Conservation (phyloP, 2,329 filamentous ascomycete species). For the Penicillium vulpinum region DNA sequence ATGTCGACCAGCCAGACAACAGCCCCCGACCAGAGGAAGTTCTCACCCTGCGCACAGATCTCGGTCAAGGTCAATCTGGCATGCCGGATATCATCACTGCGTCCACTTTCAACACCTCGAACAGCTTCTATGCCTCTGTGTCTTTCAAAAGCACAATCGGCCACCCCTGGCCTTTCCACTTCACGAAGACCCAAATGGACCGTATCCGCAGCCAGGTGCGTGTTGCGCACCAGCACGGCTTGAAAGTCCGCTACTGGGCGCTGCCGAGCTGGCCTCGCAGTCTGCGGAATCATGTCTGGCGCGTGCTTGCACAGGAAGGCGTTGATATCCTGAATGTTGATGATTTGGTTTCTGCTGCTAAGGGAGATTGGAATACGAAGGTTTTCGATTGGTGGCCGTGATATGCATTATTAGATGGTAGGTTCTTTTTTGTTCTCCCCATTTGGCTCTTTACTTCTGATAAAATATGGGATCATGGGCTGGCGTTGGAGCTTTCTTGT, state of each 20-base stretch:
- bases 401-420: conserved; percentile 1
- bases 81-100: conserved; percentile 38
- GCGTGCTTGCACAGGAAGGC: conserved; percentile 53
- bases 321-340: conserved; percentile 61
- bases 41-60: conserved; percentile 4
- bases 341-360: conserved; percentile 53
- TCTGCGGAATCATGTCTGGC: conserved; percentile 57
- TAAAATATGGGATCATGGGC: neutral
- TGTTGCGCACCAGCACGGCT: conserved; percentile 52
- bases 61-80: conserved; percentile 50
- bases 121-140: conserved; percentile 60
- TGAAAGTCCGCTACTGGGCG: conserved; percentile 60
- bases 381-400: conserved; percentile 38
- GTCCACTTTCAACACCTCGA: conserved; percentile 49
- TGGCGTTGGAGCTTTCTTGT: conserved; percentile 1
- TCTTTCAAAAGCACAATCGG: conserved; percentile 54
- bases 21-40: neutral
- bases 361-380: conserved; percentile 48
- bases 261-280: conserved; percentile 57
- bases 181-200: conserved; percentile 48
- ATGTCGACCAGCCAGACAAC: conserved; percentile 2
- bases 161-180: conserved; percentile 50
- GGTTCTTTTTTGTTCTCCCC: neutral
- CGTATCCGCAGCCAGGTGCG: conserved; percentile 54
- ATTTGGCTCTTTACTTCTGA: neutral